phyloP scores from a whole-genome alignment of 345 rosid species.

The Sonneratia caseolaris region DNA sequence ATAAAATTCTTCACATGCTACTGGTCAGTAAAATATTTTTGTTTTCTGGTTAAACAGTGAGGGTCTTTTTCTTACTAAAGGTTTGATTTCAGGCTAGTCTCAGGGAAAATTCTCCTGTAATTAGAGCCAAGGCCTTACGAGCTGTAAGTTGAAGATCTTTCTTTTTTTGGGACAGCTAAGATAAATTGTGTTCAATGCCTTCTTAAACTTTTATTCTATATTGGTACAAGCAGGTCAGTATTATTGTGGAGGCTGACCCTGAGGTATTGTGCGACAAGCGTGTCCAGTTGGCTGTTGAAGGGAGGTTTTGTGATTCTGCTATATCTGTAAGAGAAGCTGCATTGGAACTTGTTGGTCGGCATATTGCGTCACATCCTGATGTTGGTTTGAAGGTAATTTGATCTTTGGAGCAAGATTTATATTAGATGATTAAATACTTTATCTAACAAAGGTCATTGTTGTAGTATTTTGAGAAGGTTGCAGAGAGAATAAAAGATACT shows the following conservation, averaged over 20 bases:
- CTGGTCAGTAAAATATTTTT: slow-evolving; percentile 55
- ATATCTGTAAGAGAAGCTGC: slow-evolving; percentile 99
- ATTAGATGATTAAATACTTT: neutral
- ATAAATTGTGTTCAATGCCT: slow-evolving; percentile 7
- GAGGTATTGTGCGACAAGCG: slow-evolving; percentile 89
- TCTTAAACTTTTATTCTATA: neutral
- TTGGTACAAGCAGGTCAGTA: slow-evolving; percentile 61
- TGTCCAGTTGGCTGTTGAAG: slow-evolving; percentile 95
- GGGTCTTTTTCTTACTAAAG: slow-evolving; percentile 16
- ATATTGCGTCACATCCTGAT: slow-evolving; percentile 96
- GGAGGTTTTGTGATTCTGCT: slow-evolving; percentile 98
- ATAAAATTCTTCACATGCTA: slow-evolving; percentile 91
- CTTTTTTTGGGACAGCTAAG: neutral
- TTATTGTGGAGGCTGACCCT: slow-evolving; percentile 94
- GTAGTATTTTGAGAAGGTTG: slow-evolving; percentile 97
- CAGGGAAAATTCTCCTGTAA: slow-evolving; percentile 89
- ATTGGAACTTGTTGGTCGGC: slow-evolving; percentile 95
- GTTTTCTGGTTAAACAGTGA: slow-evolving; percentile 10
- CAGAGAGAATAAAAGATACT: slow-evolving; percentile 96
- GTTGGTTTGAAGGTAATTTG: slow-evolving; percentile 74
- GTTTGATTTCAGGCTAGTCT: slow-evolving; percentile 69
- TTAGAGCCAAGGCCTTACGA: slow-evolving; percentile 91
- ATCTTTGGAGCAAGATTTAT: neutral
- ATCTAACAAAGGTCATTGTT: slow-evolving; percentile 1
- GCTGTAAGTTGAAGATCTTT: slow-evolving; percentile 50